These are phyloP conservation scores for Globisporangium rhizosaccharum DNA, from an alignment of 352 stramenopile genomes.

Conservation along the genomic window DNA sequence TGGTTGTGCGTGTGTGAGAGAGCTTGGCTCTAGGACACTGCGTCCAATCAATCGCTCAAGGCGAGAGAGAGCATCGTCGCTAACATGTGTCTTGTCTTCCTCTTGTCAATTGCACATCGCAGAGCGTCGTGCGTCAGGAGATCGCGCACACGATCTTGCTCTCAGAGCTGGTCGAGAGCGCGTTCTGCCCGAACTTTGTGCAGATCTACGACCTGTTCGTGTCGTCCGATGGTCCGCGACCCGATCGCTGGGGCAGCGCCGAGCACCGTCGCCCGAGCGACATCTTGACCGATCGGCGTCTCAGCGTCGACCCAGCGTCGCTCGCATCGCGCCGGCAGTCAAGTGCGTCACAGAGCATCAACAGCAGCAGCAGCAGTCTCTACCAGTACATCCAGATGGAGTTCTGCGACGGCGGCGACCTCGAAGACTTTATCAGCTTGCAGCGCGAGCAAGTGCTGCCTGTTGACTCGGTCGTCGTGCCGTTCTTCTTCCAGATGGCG, in stretches of 20 bases:
- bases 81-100: background rate
- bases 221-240: constrained; percentile 48
- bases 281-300: constrained; percentile 27
- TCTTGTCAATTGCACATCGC: background rate
- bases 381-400: constrained; percentile 99
- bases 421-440: constrained; percentile 93
- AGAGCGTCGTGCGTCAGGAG: constrained; percentile 89
- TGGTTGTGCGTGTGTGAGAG: background rate
- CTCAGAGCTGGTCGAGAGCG: constrained; percentile 79
- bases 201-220: constrained; percentile 91
- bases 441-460: constrained; percentile 64
- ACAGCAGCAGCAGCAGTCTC: constrained; percentile 18
- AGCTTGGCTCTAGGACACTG: background rate
- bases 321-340: constrained; percentile 6
- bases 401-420: constrained; percentile 94
- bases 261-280: constrained; percentile 63
- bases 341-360: background rate
- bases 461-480: constrained; percentile 43
- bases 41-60: too few relatives aligned
- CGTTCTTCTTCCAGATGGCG: constrained; percentile 97
- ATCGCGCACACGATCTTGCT: constrained; percentile 92
- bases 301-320: constrained; percentile 12
- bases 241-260: constrained; percentile 54
- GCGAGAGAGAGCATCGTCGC: background rate
- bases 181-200: constrained; percentile 94